Evolutionary conservation across 2,329 filamentous ascomycete genomes (phyloP).

Genomic region (Microdochium trichocladiopsis): DNA sequence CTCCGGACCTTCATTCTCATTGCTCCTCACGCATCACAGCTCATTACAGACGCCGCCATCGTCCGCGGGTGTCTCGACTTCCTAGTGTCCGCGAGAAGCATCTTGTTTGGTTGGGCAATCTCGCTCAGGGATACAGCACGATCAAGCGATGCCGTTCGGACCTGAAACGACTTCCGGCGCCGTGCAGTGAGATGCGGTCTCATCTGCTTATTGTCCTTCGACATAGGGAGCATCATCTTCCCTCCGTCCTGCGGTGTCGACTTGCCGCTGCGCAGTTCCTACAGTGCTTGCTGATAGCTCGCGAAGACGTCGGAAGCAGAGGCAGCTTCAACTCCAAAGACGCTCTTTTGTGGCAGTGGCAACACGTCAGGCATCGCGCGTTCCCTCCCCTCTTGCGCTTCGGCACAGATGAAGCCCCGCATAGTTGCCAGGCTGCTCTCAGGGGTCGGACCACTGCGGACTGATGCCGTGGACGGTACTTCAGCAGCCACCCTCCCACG

Average conservation of each 20-base stretch:
- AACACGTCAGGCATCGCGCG: neutral
- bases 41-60: slow-evolving; percentile 18
- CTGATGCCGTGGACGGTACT: too few species aligned
- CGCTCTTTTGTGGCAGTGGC: neutral
- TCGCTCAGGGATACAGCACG: slow-evolving; percentile 12
- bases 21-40: slow-evolving; percentile 30
- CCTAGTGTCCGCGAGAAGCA: slow-evolving; percentile 21
- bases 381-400: slow-evolving; percentile 5
- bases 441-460: neutral
- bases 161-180: slow-evolving; percentile 20
- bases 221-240: slow-evolving; percentile 27
- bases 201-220: slow-evolving; percentile 34
- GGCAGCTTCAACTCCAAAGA: neutral
- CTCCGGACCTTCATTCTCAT: slow-evolving; percentile 31
- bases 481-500: too few species aligned
- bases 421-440: slow-evolving; percentile 10
- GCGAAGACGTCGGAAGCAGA: slow-evolving; percentile 15
- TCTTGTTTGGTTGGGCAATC: slow-evolving; percentile 30
- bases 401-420: slow-evolving; percentile 7
- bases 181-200: slow-evolving; percentile 29
- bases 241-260: slow-evolving; percentile 13
- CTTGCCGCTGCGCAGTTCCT: slow-evolving; percentile 23
- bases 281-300: slow-evolving; percentile 27
- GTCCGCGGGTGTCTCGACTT: slow-evolving; percentile 16
- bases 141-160: slow-evolving; percentile 10